Evolutionary conservation across 768 basidiomycete species (phyloP), one percentile per base, ranked within the genome.

Genomic region (Neoboletus magnificus): DNA sequence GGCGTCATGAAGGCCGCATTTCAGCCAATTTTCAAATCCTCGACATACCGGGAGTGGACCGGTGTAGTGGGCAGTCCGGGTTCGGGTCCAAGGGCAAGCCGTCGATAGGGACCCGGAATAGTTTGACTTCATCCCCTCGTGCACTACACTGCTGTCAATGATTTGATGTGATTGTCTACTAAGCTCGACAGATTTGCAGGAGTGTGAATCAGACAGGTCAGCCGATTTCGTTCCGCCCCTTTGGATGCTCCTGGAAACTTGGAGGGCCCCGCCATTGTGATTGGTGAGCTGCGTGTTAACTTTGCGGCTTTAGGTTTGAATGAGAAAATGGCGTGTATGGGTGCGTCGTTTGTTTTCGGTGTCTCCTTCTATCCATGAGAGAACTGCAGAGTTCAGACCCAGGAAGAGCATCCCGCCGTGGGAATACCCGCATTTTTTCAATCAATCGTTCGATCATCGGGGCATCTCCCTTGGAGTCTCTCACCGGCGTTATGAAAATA

Each of bases 401-500:
- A 44, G 40, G 37, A 25, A 41, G 44, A 29, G 12, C 16, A 23
- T 18, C 32, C 36, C 30, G 30, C 33, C 42, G 27, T 61, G 51
- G 40, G 53, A 61, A 47, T 22, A 10, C 22, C 30, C 32, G 15
- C 23, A 27, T 13, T 37, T 37, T 23, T 39, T 40, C 57, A 41
- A n/a, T 12, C 29, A 4, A 47, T 29, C 18, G 30, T 32, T 43
- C 29, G 30, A 25, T 13, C 29, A 20, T 29, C 12, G 13, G 33
- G 10, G 13, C 20, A 41, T 20, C 16, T 13, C 20, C 16, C 6
- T 27, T 32, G 8, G 3, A 39, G 18, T 30, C 25, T 58, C 45
- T 59, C 57, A 52, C 45, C 27, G 20, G 15, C 7, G 12, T 58
- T 30, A 58, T 37, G 57, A 48, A 40, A 39, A 23, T 11, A 40